Evolutionary conservation across 768 basidiomycete genomes (phyloP), one percentile per base, ranked within the genome.

Genomic region (Phylloporus rhodoxanthus): DNA sequence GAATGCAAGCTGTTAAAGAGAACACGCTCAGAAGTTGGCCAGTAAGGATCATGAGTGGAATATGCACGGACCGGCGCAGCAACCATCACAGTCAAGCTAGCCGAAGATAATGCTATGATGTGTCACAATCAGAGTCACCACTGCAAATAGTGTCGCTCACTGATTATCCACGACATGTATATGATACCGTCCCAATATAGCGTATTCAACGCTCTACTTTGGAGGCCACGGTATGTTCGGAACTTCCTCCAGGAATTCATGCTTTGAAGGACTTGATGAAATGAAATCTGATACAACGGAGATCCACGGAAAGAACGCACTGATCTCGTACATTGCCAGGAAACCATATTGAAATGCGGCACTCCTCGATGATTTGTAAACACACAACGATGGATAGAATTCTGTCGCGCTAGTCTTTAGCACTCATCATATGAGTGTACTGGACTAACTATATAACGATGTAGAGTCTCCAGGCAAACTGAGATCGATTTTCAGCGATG

Each of bases 121-220:
- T 34, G n/a, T 46, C 45, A 17, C 15, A 11, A 42, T 53, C 43
- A 47, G 37, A 9, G 3, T 10, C n/a, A 13, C 11, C 6, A 19
- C 5, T 10, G 10, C 8, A 8, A 19, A 47, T 10, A 4, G 13
- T 33, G 5, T 29, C 10, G 2, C 56, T 41, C 25, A 65, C 62
- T 2, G 17, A 62, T 65, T 10, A 58, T 38, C 36, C 58, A 52
- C 40, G 45, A 50, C 60, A 64, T 64, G 15, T 65, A 64, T 45
- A 53, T 17, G 34, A 65, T 62, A 8, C 62, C 63, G 2, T 60
- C 64, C 64, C 60, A 57, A 37, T 64, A 64, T 2, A 63, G 36
- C 8, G 58, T 65, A 33, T 46, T 58, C 40, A 65, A 34, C 2
- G 51, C 15, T 33, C 44, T 52, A 43, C 61, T 63, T 5, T 9